Evolutionary conservation across 2,329 filamentous ascomycete genomes (phyloP).

Genomic region (Monosporascus sp.): DNA sequence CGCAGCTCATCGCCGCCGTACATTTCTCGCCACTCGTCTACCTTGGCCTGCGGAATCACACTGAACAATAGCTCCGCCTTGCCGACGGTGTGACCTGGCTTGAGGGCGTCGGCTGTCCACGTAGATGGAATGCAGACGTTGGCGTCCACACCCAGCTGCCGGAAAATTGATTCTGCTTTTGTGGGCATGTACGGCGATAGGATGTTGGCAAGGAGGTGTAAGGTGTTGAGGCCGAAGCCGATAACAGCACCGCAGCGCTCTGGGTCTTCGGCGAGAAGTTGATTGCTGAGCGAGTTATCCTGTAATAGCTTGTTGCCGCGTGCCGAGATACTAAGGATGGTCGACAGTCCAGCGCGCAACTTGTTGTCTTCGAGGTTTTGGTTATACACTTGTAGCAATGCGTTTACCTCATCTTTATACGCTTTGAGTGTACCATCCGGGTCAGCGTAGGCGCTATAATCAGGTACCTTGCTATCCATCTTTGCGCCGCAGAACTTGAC

Average conservation of each 20-base stretch:
- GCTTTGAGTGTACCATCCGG: constrained; percentile 20
- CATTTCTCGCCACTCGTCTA: constrained; percentile 73
- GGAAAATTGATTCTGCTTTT: constrained; percentile 69
- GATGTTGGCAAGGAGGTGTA: constrained; percentile 74
- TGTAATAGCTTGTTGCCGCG: constrained; percentile 47
- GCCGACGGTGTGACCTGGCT: constrained; percentile 74
- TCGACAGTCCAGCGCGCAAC: constrained; percentile 57
- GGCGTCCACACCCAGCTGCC: constrained; percentile 62
- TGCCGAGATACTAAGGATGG: constrained; percentile 15
- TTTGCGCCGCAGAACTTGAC: constrained; percentile 60
- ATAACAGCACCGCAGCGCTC: constrained; percentile 55
- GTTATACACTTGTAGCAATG: constrained; percentile 61
- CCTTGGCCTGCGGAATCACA: constrained; percentile 76
- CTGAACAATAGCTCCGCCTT: constrained; percentile 75
- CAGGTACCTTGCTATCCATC: constrained; percentile 56
- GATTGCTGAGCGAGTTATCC: constrained; percentile 49
- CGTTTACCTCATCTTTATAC: constrained; percentile 58
- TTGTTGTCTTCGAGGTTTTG: constrained; percentile 65
- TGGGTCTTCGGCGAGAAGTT: constrained; percentile 48
- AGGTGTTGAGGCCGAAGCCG: constrained; percentile 76
- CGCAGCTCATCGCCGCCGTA: constrained; percentile 52
- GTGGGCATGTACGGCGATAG: constrained; percentile 80
- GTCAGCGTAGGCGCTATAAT: constrained; percentile 36
- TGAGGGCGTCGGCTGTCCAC: constrained; percentile 58
- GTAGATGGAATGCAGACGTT: constrained; percentile 56